phyloP scores from a whole-genome alignment of 352 stramenopile species.

The Salisapilia sapeloensis region DNA sequence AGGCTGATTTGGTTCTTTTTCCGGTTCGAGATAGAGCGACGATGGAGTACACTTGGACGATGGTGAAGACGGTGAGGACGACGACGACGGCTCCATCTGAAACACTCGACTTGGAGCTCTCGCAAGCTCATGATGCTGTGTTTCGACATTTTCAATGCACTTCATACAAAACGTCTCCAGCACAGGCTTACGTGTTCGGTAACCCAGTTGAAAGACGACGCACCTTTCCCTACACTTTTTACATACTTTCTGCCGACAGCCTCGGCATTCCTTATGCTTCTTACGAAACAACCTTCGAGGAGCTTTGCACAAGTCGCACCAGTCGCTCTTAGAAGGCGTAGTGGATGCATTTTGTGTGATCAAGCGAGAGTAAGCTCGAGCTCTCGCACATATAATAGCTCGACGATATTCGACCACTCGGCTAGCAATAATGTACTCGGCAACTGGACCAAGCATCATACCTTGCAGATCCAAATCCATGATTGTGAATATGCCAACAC shows the following conservation, averaged over 20 bases:
- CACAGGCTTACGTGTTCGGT: slow-evolving; percentile 19
- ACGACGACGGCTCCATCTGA: no score
- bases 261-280: slow-evolving; percentile 28
- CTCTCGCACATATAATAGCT: slow-evolving; percentile 22
- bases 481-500: slow-evolving; percentile 38
- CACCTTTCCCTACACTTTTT: slow-evolving; percentile 24
- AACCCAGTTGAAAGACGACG: slow-evolving; percentile 24
- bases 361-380: slow-evolving; percentile 31
- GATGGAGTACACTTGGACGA: no score
- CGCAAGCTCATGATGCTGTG: no score
- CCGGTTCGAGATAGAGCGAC: no score
- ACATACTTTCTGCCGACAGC: slow-evolving; percentile 34
- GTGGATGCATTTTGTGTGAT: slow-evolving; percentile 16
- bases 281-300: no score
- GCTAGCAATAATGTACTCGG: slow-evolving; percentile 21
- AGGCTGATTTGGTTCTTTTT: no score
- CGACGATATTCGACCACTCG: slow-evolving; percentile 26
- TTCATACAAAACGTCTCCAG: slow-evolving; percentile 33
- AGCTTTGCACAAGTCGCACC: slow-evolving; percentile 34
- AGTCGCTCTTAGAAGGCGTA: slow-evolving; percentile 10
- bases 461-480: slow-evolving; percentile 23
- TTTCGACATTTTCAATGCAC: slow-evolving; percentile 31
- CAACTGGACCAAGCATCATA: slow-evolving; percentile 14
- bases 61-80: no score
- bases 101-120: no score